Percentiles rank a stretch among this genome's conserved stretches.
phyloP scores from a whole-genome alignment of 257 asterid species.

The Plantago elongata region DNA sequence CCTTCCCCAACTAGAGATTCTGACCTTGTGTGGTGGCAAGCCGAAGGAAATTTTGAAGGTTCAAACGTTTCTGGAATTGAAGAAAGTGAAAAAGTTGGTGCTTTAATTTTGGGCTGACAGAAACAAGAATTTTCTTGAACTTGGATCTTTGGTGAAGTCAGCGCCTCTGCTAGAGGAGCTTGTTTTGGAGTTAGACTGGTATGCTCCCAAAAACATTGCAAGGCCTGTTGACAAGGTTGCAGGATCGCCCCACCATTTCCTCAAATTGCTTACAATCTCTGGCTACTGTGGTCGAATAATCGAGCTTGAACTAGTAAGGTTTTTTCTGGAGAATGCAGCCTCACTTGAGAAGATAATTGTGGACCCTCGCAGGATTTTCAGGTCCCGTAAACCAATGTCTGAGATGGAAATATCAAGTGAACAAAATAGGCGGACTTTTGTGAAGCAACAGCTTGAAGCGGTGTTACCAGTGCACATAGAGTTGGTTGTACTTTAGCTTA shows the following conservation, averaged over 20 bases:
- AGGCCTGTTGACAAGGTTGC: neutral
- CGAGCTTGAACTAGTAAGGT: neutral
- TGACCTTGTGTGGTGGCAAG: constrained; percentile 1
- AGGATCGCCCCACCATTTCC: neutral
- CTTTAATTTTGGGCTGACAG: neutral
- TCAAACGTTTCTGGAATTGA: neutral
- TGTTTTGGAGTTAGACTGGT: neutral
- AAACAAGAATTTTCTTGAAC: neutral
- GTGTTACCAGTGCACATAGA: neutral
- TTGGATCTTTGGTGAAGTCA: neutral
- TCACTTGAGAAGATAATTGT: neutral
- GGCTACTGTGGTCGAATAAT: neutral
- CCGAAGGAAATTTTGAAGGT: neutral
- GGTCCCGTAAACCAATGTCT: neutral
- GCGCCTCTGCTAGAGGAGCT: constrained; percentile 1
- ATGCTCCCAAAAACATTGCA: neutral
- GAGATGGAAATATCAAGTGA: neutral
- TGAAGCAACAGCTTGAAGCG: neutral
- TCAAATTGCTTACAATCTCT: neutral
- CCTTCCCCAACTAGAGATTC: neutral
- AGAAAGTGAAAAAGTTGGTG: neutral
- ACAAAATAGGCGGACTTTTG: neutral
- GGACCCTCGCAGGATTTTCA: neutral
- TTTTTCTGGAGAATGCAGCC: neutral
- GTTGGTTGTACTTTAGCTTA: neutral